phyloP scores from a whole-genome alignment of 2,329 filamentous ascomycete genomes.

The Scolecobasidium constrictum region DNA sequence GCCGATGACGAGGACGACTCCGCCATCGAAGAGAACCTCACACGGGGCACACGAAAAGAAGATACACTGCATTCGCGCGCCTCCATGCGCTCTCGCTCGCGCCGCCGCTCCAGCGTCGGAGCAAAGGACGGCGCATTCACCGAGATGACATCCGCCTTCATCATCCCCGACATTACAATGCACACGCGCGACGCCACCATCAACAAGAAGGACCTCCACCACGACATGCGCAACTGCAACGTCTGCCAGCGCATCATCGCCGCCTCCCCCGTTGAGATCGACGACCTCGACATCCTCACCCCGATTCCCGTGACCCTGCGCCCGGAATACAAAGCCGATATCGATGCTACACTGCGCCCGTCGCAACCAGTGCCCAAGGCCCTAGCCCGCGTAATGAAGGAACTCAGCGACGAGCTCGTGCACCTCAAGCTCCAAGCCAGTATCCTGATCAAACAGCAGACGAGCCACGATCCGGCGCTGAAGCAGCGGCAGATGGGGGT shows the following conservation, averaged over 20 bases:
- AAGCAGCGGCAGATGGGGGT: constrained; percentile 53
- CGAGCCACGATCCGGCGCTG: constrained; percentile 54
- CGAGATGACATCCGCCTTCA: constrained; percentile 54
- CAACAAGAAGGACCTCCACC: constrained; percentile 25
- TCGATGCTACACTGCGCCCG: constrained; percentile 49
- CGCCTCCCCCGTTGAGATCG: constrained; percentile 18
- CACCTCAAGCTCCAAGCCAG: constrained; percentile 65
- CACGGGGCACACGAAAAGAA: background rate
- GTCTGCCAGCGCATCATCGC: constrained; percentile 39
- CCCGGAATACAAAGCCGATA: constrained; percentile 26
- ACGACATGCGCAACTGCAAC: constrained; percentile 44
- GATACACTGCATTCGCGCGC: constrained; percentile 9
- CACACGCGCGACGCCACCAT: constrained; percentile 16
- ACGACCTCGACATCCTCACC: constrained; percentile 34
- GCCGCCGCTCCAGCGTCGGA: constrained; percentile 35
- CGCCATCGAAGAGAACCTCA: constrained; percentile 2
- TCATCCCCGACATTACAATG: constrained; percentile 52
- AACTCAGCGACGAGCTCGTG: constrained; percentile 65
- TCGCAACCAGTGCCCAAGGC: constrained; percentile 59
- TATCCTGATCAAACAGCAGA: constrained; percentile 50
- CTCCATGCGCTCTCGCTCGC: constrained; percentile 29
- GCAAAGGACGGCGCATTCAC: constrained; percentile 19
- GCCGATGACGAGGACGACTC: background rate
- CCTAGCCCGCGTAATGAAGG: constrained; percentile 73
- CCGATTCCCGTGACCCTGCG: constrained; percentile 40